Conservation (phyloP, 108 stramenopile species). For the Nannochloropsis gaditana region DNA sequence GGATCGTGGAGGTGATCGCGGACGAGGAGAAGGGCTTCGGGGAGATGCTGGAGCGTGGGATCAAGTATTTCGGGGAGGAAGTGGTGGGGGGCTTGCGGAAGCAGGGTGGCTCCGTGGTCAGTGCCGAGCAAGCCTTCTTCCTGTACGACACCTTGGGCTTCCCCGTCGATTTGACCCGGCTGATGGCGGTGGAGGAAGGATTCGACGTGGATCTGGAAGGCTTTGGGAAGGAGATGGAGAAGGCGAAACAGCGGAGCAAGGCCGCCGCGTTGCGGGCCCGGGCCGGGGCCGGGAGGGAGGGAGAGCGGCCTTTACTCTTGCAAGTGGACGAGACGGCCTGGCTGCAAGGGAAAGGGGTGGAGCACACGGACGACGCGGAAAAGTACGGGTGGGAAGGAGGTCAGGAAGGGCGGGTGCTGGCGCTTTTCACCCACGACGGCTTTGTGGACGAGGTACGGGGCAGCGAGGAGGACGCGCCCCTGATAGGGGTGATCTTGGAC, state of each 20-base stretch:
- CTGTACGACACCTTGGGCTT: constrained; percentile 56
- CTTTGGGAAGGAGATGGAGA: constrained; percentile 18
- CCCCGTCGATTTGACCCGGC: constrained; percentile 51
- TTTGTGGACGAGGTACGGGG: constrained; percentile 42
- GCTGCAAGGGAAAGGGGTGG: constrained; percentile 65
- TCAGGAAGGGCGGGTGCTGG: constrained; percentile 63
- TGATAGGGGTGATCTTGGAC: constrained; percentile 76
- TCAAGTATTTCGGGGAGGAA: constrained; percentile 49
- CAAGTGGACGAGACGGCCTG: constrained; percentile 91
- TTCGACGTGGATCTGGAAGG: constrained; percentile 19
- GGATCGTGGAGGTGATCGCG: constrained; percentile 33
- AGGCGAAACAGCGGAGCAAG: not conserved
- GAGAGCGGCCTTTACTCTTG: constrained; percentile 81
- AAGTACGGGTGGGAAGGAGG: constrained; percentile 80
- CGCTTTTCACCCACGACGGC: constrained; percentile 67
- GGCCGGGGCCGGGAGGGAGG: constrained; percentile 55
- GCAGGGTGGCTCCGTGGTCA: constrained; percentile 29
- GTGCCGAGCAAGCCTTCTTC: constrained; percentile 47
- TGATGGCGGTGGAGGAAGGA: constrained; percentile 50
- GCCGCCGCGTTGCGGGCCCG: not conserved
- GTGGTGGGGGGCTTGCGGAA: constrained; percentile 28
- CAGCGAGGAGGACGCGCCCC: not conserved
- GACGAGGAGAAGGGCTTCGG: constrained; percentile 55
- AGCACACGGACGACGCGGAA: constrained; percentile 71
- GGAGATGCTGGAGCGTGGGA: constrained; percentile 47